Evolutionary conservation across 2,329 filamentous ascomycete species (phyloP), one percentile per base, ranked within the genome.

Genomic region (Fusarium tupiense): DNA sequence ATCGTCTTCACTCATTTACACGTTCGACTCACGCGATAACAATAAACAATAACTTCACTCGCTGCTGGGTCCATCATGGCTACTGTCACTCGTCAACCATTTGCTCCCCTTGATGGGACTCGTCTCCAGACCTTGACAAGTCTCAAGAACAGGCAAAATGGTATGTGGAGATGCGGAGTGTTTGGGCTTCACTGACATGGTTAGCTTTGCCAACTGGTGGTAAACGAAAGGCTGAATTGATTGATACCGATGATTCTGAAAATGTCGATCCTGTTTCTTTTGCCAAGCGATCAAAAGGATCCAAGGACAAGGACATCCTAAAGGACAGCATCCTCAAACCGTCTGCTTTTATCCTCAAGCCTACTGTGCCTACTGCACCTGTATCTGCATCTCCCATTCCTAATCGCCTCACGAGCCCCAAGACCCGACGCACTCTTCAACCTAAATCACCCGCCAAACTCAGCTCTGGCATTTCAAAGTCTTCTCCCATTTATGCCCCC

Each of bases 111-210:
- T 62, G 90, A 93, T 80, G 88, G 87, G 76, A 85, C 91, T 64
- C 90, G 93, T 76, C 86, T 95, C 33, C 92, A 94, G 82, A 90
- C 86, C 73, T 85, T 96, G 77, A 91, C 91, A 33, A 94, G 91
- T 83, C 84, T 92, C 58, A 96, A 95, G 86, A 95, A 95, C 82
- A 88, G 91, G 82, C 93, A 95, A 80, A 92, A 92, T 86, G 88
- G 90, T 92, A 88, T 76, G 88, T 86, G 58, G 63, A 61, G 69
- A 69, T 58, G 41, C 53, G 37, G 41, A 59, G 41, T 37, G 46
- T 53, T 44, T 47, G 58, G 49, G 65, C 59, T 50, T 56, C 57
- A 68, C 59, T 77, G 61, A 77, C 71, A 58, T 57, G 17, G 56
- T 19, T 75, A 88, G 87, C 86, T 69, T 73, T 85, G 70, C 75